These are phyloP conservation scores for Chloris gayana DNA, from an alignment of 176 grass and related monocot species.

Conservation along the genomic window DNA sequence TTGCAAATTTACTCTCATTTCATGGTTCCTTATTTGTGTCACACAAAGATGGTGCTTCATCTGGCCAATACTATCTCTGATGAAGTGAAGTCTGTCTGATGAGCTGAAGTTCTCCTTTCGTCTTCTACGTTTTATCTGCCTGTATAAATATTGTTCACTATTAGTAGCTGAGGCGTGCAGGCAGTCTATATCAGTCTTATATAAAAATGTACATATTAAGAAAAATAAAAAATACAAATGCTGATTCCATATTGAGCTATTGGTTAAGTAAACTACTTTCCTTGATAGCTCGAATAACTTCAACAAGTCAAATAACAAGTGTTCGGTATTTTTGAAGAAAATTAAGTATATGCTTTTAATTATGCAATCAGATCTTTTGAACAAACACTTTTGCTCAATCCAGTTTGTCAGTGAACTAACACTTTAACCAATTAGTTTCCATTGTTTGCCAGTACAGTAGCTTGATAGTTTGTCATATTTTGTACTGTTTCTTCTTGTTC, in stretches of 20 bases:
- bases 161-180: no score
- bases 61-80: conserved; percentile 20
- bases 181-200: not conserved
- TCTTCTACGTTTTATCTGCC: not conserved
- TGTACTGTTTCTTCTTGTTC: conserved; percentile 9
- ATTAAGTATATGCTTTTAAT: not conserved
- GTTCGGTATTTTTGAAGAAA: not conserved
- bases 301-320: not conserved
- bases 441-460: not conserved
- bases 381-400: conserved; percentile 14
- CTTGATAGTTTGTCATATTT: conserved; percentile 14
- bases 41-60: conserved; percentile 1
- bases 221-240: conserved; percentile 5
- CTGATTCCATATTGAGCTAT: conserved; percentile 2
- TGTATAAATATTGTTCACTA: not conserved
- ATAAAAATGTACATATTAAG: not conserved
- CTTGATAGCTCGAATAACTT: not conserved
- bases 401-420: conserved; percentile 40
- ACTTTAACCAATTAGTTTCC: conserved; percentile 5
- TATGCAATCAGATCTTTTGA: conserved; percentile 15
- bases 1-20: conserved; percentile 14
- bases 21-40: conserved; percentile 3
- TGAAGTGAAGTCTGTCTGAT: not conserved
- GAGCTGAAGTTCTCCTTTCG: not conserved
- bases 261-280: conserved; percentile 13